Percentiles rank a stretch among this genome's conserved stretches.
These are phyloP conservation scores for Verticillium longisporum DNA, from an alignment of 2,329 filamentous ascomycete species.

Conservation along the genomic window DNA sequence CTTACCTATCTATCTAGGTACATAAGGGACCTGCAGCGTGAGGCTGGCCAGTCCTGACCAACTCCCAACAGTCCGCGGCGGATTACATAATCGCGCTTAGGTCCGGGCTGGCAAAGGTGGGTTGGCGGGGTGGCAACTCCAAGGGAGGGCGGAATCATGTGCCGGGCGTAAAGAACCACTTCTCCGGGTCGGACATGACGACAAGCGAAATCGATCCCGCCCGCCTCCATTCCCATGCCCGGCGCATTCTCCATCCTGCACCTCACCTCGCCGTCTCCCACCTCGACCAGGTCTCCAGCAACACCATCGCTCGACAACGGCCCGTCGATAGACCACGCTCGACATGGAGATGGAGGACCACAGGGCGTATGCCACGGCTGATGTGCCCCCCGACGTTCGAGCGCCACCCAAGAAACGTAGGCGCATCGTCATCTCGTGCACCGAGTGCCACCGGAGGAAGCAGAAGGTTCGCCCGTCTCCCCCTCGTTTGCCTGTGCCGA, in stretches of 20 bases:
- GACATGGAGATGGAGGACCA: background rate
- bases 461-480: conserved; percentile 41
- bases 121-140: too few relatives aligned
- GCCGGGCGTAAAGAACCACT: background rate
- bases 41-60: too few relatives aligned
- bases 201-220: background rate
- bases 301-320: background rate
- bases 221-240: background rate
- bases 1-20: too few relatives aligned
- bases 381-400: conserved; percentile 1
- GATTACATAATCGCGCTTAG: too few relatives aligned
- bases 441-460: conserved; percentile 58
- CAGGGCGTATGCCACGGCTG: background rate
- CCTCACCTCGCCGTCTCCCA: background rate
- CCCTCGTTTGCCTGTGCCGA: background rate
- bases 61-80: too few relatives aligned
- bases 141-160: background rate
- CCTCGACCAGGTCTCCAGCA: background rate
- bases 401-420: conserved; percentile 46
- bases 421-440: conserved; percentile 56
- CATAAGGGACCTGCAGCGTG: too few relatives aligned
- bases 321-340: background rate
- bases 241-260: background rate
- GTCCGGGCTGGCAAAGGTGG: too few relatives aligned
- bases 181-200: background rate